Percentiles rank a stretch among this genome's conserved stretches.
Conservation (phyloP, 345 rosid genomes). For the Syzygium aqueum region DNA sequence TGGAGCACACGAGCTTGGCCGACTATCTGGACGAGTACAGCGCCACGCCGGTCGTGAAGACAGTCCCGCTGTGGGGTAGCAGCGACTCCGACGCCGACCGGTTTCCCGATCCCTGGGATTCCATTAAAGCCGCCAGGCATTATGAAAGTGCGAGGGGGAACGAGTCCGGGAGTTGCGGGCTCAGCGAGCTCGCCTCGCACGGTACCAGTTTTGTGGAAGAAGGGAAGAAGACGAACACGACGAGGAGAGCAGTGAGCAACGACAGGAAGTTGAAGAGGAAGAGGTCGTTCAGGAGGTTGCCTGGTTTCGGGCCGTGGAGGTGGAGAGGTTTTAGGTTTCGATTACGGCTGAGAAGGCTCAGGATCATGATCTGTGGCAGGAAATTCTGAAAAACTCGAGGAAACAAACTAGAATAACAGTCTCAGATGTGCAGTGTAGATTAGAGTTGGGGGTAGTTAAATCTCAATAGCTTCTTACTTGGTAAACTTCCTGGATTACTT, state of each 20-base stretch:
- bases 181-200: not conserved
- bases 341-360: conserved; percentile 23
- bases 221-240: not conserved
- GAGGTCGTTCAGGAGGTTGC: conserved; percentile 35
- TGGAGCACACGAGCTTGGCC: conserved; percentile 41
- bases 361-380: conserved; percentile 38
- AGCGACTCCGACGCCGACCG: conserved; percentile 17
- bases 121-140: not conserved
- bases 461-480: not conserved
- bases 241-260: not conserved
- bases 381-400: not conserved
- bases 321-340: conserved; percentile 20
- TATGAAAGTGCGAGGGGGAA: not conserved
- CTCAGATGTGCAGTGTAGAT: not conserved
- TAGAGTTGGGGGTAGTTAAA: not conserved
- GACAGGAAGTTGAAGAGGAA: conserved; percentile 24
- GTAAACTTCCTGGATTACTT: not conserved
- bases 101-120: conserved; percentile 31
- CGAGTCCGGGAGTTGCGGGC: not conserved
- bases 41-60: conserved; percentile 26
- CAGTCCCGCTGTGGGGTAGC: conserved; percentile 40
- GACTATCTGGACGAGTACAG: conserved; percentile 35
- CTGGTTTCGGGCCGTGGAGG: conserved; percentile 26
- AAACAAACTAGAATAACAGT: not conserved
- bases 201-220: not conserved